Percentiles rank a stretch among this genome's conserved stretches.
Conservation (phyloP, 2,329 filamentous ascomycete species). For the Ceratocystis colombiana region DNA sequence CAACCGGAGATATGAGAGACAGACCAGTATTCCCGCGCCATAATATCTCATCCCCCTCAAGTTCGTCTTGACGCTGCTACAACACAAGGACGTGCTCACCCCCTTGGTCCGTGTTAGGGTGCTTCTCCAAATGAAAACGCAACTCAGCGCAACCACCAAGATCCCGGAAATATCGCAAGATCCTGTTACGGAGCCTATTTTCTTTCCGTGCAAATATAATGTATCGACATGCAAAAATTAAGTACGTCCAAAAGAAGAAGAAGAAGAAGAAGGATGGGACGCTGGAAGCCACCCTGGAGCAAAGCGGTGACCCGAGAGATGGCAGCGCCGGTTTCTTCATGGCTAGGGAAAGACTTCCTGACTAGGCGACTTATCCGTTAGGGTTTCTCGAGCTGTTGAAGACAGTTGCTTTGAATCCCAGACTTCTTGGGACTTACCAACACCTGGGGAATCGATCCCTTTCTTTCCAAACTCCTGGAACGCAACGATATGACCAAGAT, state of each 20-base stretch:
- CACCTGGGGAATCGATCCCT: slow-evolving; percentile 90
- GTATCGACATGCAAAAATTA: too few species aligned
- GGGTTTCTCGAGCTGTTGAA: slow-evolving; percentile 73
- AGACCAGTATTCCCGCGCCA: too few species aligned
- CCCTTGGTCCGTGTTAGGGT: too few species aligned
- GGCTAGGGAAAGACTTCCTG: background rate
- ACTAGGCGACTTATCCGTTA: slow-evolving; percentile 13
- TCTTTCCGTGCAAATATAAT: too few species aligned
- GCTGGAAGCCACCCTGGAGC: slow-evolving; percentile 38
- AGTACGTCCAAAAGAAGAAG: slow-evolving; percentile 47
- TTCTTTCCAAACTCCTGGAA: slow-evolving; percentile 82
- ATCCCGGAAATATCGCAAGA: too few species aligned
- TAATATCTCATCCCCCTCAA: too few species aligned
- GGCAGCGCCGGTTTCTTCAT: background rate
- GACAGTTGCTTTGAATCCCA: slow-evolving; percentile 46
- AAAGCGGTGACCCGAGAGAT: background rate
- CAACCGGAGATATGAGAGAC: background rate
- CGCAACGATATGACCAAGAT: slow-evolving; percentile 91
- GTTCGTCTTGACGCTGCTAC: too few species aligned
- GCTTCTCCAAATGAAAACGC: too few species aligned
- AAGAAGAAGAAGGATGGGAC: slow-evolving; percentile 34
- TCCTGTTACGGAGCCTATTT: too few species aligned
- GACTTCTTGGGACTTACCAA: slow-evolving; percentile 92
- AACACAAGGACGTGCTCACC: too few species aligned
- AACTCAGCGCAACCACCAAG: too few species aligned